Conservation (phyloP, 2,329 filamentous ascomycete species). For the Colletotrichum phormii region DNA sequence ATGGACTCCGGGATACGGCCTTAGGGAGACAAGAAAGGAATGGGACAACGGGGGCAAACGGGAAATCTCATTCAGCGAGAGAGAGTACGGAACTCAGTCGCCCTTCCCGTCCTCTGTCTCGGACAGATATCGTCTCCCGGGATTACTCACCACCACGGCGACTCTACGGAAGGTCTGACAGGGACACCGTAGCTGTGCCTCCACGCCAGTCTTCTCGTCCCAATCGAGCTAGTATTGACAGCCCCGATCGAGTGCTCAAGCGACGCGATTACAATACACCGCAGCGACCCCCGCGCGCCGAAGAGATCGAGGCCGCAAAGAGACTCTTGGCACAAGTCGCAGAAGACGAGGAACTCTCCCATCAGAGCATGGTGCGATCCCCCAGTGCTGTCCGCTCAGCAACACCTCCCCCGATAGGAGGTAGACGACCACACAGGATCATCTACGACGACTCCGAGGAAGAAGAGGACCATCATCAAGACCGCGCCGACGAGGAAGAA, state of each 20-base stretch:
- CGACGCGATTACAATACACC: slow-evolving; percentile 16
- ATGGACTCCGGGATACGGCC: background rate
- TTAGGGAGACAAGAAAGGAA: background rate
- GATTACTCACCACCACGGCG: background rate
- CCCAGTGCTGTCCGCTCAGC: slow-evolving; percentile 8
- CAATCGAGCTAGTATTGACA: slow-evolving; percentile 13
- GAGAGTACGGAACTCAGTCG: slow-evolving; percentile 5
- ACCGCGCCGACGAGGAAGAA: background rate
- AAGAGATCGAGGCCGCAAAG: slow-evolving; percentile 27
- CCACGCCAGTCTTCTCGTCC: slow-evolving; percentile 14
- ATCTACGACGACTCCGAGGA: slow-evolving; percentile 31
- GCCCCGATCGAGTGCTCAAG: slow-evolving; percentile 2
- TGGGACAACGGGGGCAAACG: background rate
- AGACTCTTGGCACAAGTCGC: slow-evolving; percentile 22
- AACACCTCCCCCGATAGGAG: slow-evolving; percentile 30
- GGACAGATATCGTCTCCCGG: background rate
- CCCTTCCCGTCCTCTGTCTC: slow-evolving; percentile 11
- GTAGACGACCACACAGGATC: slow-evolving; percentile 2
- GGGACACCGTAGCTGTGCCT: background rate
- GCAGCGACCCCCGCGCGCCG: slow-evolving; percentile 20
- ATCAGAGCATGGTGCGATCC: background rate
- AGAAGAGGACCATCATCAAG: background rate
- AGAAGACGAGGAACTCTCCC: slow-evolving; percentile 2
- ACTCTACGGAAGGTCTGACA: background rate
- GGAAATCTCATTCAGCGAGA: background rate